Conservation (phyloP, 306 rosid species). For the Astragalus membranaceus region DNA sequence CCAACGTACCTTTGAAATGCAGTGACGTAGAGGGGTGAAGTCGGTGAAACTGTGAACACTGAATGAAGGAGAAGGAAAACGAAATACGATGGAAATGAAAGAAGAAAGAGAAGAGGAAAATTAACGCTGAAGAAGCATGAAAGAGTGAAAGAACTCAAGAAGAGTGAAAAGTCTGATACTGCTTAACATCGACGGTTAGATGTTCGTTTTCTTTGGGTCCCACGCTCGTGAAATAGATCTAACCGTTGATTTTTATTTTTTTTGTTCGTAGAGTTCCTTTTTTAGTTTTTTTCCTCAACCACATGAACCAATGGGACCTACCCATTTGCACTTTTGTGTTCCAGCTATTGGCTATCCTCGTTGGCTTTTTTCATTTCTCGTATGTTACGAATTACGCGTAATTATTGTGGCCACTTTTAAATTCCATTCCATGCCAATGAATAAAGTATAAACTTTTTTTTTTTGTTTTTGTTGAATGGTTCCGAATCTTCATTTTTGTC, state of each 20-base stretch:
- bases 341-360: not conserved
- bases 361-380: slow-evolving; percentile 2
- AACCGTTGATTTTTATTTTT: not conserved
- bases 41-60: not conserved
- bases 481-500: not conserved
- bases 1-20: not conserved
- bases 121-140: not conserved
- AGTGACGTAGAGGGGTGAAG: not conserved
- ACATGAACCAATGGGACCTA: slow-evolving; percentile 28
- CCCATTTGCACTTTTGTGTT: slow-evolving; percentile 26
- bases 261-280: not conserved
- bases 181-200: slow-evolving; percentile 10
- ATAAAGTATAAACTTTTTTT: not conserved
- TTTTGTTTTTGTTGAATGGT: not conserved
- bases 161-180: not conserved
- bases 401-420: slow-evolving; percentile 20
- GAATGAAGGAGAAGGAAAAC: not conserved
- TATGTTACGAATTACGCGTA: slow-evolving; percentile 22
- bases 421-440: not conserved
- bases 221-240: not conserved
- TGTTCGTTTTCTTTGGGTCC: not conserved
- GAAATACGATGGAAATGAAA: not conserved
- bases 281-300: slow-evolving; percentile 15
- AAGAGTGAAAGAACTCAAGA: not conserved
- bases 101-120: not conserved